A percentile compares a stretch with the other conserved stretches of the same genome.
These are phyloP conservation scores for Podila minutissima DNA, from an alignment of 192 early-diverging fungal species.

Conservation along the genomic window DNA sequence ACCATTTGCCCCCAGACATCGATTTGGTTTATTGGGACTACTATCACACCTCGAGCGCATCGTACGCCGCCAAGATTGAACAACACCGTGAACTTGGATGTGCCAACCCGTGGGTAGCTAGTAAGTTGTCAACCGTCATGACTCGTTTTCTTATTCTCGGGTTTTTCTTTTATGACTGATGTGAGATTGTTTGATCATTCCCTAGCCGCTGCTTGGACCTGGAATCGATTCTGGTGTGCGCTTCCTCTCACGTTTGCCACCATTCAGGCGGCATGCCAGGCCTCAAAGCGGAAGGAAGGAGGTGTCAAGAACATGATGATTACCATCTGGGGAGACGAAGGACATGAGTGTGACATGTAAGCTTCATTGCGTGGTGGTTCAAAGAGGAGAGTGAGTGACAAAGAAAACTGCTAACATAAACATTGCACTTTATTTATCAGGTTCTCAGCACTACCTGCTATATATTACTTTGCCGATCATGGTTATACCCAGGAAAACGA, in stretches of 20 bases:
- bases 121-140: conserved; percentile 41
- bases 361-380: neutral
- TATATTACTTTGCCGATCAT: conserved; percentile 82
- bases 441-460: conserved; percentile 79
- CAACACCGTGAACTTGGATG: conserved; percentile 87
- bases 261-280: conserved; percentile 74
- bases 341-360: conserved; percentile 88
- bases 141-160: neutral
- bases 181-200: neutral
- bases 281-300: conserved; percentile 65
- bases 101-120: conserved; percentile 83
- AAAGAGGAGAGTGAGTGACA: too few species aligned
- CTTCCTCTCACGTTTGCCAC: conserved; percentile 85
- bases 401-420: too few species aligned
- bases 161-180: too few species aligned
- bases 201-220: conserved; percentile 76
- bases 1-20: conserved; percentile 69
- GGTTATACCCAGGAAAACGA: conserved; percentile 73
- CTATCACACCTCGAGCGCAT: conserved; percentile 77
- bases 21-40: conserved; percentile 91
- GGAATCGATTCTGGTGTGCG: conserved; percentile 86
- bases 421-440: conserved; percentile 9
- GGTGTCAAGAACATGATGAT: conserved; percentile 81
- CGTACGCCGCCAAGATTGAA: conserved; percentile 79
- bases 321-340: conserved; percentile 92